Conservation (phyloP, 441 rosid species). For the Adansonia madagascariensis region DNA sequence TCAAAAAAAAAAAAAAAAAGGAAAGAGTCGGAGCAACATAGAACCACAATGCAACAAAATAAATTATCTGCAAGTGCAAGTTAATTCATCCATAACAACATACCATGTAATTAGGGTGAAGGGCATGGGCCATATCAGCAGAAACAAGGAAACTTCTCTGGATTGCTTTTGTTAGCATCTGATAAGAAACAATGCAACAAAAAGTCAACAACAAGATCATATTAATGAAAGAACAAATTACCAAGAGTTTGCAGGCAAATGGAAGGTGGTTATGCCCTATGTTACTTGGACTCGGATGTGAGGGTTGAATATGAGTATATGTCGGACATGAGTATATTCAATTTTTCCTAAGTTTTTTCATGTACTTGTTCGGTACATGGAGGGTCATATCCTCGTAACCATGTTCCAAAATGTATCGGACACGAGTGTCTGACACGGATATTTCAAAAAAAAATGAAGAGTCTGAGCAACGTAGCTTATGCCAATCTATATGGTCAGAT, state of each 20-base stretch:
- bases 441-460: too few species aligned
- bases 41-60: slow-evolving; percentile 13
- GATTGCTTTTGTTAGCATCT: slow-evolving; percentile 83
- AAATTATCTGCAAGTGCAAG: slow-evolving; percentile 15
- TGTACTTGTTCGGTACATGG: too few species aligned
- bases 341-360: too few species aligned
- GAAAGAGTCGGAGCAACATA: too few species aligned
- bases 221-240: neutral
- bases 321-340: too few species aligned
- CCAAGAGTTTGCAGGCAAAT: neutral
- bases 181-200: slow-evolving; percentile 31
- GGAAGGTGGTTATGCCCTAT: neutral
- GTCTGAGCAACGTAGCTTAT: neutral
- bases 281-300: too few species aligned
- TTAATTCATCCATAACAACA: slow-evolving; percentile 9
- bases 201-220: neutral
- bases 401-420: too few species aligned
- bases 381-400: too few species aligned
- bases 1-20: too few species aligned
- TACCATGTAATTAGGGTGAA: slow-evolving; percentile 94
- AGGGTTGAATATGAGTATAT: too few species aligned
- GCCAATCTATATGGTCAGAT: neutral
- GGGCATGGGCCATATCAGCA: slow-evolving; percentile 99
- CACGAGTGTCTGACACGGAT: too few species aligned
- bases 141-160: slow-evolving; percentile 91